A percentile compares a stretch with the other conserved stretches of the same genome.
These are phyloP conservation scores for Blastomyces gilchristii DNA, from an alignment of 2,329 filamentous ascomycete species.

Conservation along the genomic window DNA sequence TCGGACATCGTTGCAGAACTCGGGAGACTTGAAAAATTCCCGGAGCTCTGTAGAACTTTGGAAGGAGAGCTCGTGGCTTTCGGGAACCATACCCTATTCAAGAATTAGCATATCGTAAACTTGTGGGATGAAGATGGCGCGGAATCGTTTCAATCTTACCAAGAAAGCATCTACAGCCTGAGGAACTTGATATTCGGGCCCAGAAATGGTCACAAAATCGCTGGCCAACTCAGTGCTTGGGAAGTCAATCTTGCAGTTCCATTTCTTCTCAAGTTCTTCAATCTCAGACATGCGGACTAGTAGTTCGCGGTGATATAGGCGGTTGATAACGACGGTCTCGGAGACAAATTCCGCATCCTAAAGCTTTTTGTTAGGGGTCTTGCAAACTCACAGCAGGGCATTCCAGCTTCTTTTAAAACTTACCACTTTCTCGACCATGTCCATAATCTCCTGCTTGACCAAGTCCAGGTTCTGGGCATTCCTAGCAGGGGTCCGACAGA, in stretches of 20 bases:
- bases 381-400: neutral
- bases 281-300: conserved; percentile 80
- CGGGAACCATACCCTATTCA: conserved; percentile 80
- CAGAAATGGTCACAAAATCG: conserved; percentile 89
- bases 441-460: conserved; percentile 97
- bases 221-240: conserved; percentile 95
- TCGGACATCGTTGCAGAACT: conserved; percentile 70
- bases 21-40: conserved; percentile 68
- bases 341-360: conserved; percentile 93
- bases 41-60: conserved; percentile 64
- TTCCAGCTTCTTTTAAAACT: conserved; percentile 26
- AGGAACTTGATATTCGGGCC: conserved; percentile 95
- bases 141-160: conserved; percentile 37
- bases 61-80: conserved; percentile 84
- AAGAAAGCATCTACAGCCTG: conserved; percentile 93
- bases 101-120: conserved; percentile 21
- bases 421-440: conserved; percentile 94
- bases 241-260: conserved; percentile 99
- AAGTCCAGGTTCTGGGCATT: conserved; percentile 95
- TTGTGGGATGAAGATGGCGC: neutral
- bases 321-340: conserved; percentile 85
- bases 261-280: conserved; percentile 94
- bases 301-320: conserved; percentile 88
- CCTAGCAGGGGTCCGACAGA: conserved; percentile 90
- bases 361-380: conserved; percentile 5